Evolutionary conservation across 768 basidiomycete genomes (phyloP), one percentile per base, ranked within the genome.

Genomic region (Pholiota molesta): DNA sequence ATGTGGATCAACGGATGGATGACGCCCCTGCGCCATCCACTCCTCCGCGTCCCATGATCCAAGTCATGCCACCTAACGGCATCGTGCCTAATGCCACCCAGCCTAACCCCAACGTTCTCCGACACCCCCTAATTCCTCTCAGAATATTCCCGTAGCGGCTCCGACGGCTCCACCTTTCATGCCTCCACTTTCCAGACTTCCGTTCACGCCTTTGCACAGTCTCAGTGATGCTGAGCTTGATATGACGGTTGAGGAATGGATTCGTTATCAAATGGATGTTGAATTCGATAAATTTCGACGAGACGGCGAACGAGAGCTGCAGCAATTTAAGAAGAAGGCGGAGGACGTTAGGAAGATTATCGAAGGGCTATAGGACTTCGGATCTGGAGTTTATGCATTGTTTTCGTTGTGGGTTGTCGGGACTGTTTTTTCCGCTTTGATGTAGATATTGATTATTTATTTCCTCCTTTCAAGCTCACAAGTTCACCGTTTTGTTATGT

Each of bases 171-270:
- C 68, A 5, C 61, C 61, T 4, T 69, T 69, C 35, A 66, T 79
- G 5, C 81, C 82, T 5, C 72, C 80, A 11, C 72, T 84, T 33
- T 80, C 82, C 0, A 78, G 77, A 61, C 74, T 81, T 4, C 82
- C 82, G 1, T 82, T 82, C 60, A 73, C 73, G n/a, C 75, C 78
- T 7, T 53, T 81, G 29, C 73, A 74, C 21, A 71, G 71, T 23
- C 76, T 92, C 42, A 85, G 81, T 6, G 89, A 89, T 49, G 84
- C 84, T 19, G 90, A 95, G 71, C 78, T 88, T 62, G 75, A 80
- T 19, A 89, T 95, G 90, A 90, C 92, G 0, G 81, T 95, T 52
- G 93, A 95, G 68, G 86, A 95, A 68, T 91, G 91, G 85, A 87
- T 94, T 61, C 80, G 88, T 58, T 83, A 86, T 65, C 92, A 94